Evolutionary conservation across 331 rosid genomes (phyloP).

Genomic region (Quercus lobata): DNA sequence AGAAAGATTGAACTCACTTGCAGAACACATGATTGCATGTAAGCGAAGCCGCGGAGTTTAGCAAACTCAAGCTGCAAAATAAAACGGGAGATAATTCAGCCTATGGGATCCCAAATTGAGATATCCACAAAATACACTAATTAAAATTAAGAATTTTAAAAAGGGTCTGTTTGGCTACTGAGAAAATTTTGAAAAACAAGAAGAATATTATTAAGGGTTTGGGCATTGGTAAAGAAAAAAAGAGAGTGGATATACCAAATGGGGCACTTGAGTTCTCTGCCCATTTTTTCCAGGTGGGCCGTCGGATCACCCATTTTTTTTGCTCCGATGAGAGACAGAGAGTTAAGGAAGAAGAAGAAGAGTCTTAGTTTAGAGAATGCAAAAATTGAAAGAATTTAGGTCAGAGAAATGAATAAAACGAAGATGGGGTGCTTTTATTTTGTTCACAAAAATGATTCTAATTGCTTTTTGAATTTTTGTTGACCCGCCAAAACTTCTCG

Average conservation of each 20-base stretch:
- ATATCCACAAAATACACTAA: not conserved
- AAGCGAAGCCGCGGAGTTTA: constrained; percentile 60
- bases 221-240: not conserved
- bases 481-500: not conserved
- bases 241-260: constrained; percentile 50
- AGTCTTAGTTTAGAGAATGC: not conserved
- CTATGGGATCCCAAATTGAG: not conserved
- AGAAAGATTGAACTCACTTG: constrained; percentile 42
- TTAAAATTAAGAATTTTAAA: not conserved
- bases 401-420: not conserved
- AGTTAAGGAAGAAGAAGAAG: not conserved
- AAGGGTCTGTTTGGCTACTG: not conserved
- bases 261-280: constrained; percentile 86
- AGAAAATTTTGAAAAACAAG: not conserved
- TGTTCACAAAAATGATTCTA: not conserved
- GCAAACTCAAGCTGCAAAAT: constrained; percentile 58
- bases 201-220: not conserved
- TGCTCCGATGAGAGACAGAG: not conserved
- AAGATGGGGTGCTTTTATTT: not conserved
- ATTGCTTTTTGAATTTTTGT: not conserved
- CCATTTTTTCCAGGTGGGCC: constrained; percentile 70
- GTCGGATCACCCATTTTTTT: constrained; percentile 37
- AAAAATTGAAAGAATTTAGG: not conserved
- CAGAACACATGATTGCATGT: constrained; percentile 92
- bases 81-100: not conserved